Percentiles rank a stretch among this genome's conserved stretches.
phyloP scores from a whole-genome alignment of 2,329 filamentous ascomycete genomes.

The Harringtonia aguacate region DNA sequence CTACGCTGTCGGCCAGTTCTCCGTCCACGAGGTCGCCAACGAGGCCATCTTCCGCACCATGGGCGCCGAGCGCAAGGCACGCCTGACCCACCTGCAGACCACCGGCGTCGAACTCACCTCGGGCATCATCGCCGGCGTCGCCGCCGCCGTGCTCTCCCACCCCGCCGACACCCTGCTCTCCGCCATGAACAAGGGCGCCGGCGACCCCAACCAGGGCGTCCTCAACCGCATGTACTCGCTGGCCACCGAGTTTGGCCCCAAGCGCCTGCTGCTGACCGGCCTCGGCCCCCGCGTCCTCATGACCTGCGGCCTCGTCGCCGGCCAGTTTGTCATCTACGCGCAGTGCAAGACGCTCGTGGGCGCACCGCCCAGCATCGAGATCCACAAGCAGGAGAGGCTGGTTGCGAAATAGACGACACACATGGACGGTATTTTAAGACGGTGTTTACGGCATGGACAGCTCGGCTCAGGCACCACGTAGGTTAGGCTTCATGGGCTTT shows the following conservation, averaged over 20 bases:
- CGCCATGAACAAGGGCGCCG: constrained; percentile 44
- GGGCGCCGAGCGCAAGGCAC: constrained; percentile 56
- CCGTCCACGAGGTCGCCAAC: constrained; percentile 81
- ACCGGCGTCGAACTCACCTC: constrained; percentile 79
- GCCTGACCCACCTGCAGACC: constrained; percentile 58
- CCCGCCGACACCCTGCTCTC: constrained; percentile 61
- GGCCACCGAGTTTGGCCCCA: constrained; percentile 38
- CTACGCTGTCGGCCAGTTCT: constrained; percentile 91
- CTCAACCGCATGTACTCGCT: constrained; percentile 42
- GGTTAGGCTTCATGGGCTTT: too few relatives aligned
- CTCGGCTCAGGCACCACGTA: too few relatives aligned
- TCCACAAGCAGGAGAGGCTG: constrained; percentile 34
- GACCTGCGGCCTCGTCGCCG: constrained; percentile 41
- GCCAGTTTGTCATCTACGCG: constrained; percentile 44
- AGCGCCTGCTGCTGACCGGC: constrained; percentile 33
- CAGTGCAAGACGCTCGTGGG: constrained; percentile 43
- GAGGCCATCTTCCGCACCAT: constrained; percentile 62
- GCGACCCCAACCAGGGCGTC: constrained; percentile 33
- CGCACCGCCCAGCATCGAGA: constrained; percentile 39
- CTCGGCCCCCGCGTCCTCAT: constrained; percentile 41
- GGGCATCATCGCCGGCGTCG: constrained; percentile 79
- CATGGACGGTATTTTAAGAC: background rate
- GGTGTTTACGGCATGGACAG: too few relatives aligned
- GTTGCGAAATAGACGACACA: constrained; percentile 1
- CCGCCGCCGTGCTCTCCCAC: constrained; percentile 79